These are phyloP conservation scores for Botrytis cinerea DNA, from an alignment of 2,329 filamentous ascomycete genomes.

Conservation along the genomic window DNA sequence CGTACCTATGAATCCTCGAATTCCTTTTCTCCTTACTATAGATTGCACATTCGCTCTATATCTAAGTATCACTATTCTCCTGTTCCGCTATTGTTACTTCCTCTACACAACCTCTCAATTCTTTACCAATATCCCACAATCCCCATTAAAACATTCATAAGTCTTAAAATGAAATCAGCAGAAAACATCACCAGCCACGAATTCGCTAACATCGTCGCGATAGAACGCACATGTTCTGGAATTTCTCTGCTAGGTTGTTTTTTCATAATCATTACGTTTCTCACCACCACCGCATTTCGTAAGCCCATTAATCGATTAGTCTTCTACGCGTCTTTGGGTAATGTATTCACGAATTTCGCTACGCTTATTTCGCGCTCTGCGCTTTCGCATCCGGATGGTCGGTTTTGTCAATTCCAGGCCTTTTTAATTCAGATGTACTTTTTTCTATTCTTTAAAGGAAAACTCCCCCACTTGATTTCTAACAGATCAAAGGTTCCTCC, in stretches of 20 bases:
- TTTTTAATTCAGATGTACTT: slow-evolving; percentile 79
- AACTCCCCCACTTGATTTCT: background rate
- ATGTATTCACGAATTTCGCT: slow-evolving; percentile 56
- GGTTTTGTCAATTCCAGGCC: slow-evolving; percentile 67
- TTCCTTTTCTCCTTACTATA: background rate
- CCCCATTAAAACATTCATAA: no score
- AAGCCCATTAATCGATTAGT: slow-evolving; percentile 61
- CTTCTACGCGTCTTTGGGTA: slow-evolving; percentile 60
- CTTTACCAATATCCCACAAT: no score
- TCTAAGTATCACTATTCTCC: background rate
- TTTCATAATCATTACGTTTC: slow-evolving; percentile 56
- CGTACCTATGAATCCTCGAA: background rate
- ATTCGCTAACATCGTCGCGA: background rate
- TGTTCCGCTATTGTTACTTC: background rate
- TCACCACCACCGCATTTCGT: slow-evolving; percentile 51
- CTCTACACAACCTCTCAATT: background rate
- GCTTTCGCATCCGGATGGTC: slow-evolving; percentile 29
- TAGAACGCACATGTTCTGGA: slow-evolving; percentile 46
- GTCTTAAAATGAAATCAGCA: background rate
- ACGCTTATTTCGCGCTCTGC: slow-evolving; percentile 48
- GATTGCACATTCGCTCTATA: slow-evolving; percentile 1
- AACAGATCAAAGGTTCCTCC: slow-evolving; percentile 65
- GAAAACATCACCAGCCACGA: background rate
- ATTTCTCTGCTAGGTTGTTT: slow-evolving; percentile 54
- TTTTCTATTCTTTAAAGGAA: background rate